phyloP scores from a whole-genome alignment of 805 yeast species.

The Schizosaccharomyces octosporus region DNA sequence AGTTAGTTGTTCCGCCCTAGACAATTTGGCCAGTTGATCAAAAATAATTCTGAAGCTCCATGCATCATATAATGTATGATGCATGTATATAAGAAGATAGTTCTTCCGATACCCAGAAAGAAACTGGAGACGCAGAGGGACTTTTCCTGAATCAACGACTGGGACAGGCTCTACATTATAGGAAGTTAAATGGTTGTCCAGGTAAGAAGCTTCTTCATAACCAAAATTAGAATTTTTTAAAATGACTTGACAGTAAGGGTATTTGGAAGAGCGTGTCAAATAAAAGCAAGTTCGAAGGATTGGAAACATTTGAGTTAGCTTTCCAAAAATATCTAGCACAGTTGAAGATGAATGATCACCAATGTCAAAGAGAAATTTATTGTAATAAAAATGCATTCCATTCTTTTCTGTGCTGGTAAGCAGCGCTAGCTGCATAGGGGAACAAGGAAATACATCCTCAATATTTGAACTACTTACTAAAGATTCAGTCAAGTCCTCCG shows the following conservation, averaged over 20 bases:
- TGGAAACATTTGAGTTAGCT: constrained; percentile 2
- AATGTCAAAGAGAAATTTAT: neutral
- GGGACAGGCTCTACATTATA: neutral
- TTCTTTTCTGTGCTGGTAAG: constrained; percentile 1
- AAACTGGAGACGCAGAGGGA: neutral
- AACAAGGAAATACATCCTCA: constrained; percentile 4
- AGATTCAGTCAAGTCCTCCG: too few relatives aligned
- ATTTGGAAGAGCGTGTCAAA: constrained; percentile 3
- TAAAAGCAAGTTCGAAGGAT: constrained; percentile 7
- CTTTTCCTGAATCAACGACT: neutral
- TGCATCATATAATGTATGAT: constrained; percentile 8
- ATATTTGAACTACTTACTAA: too few relatives aligned
- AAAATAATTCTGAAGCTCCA: constrained; percentile 7
- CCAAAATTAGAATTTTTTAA: constrained; percentile 1
- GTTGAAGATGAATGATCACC: neutral
- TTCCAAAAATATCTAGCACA: neutral
- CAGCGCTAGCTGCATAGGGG: constrained; percentile 10
- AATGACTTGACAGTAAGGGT: constrained; percentile 7
- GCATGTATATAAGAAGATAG: constrained; percentile 2
- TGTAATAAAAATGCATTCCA: neutral
- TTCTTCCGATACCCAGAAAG: neutral
- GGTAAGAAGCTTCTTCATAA: neutral
- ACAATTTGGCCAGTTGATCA: constrained; percentile 1
- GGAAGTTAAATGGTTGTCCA: neutral
- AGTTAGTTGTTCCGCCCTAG: neutral